Evolutionary conservation across 352 stramenopile genomes (phyloP).

Genomic region (Globisporangium viniferum): DNA sequence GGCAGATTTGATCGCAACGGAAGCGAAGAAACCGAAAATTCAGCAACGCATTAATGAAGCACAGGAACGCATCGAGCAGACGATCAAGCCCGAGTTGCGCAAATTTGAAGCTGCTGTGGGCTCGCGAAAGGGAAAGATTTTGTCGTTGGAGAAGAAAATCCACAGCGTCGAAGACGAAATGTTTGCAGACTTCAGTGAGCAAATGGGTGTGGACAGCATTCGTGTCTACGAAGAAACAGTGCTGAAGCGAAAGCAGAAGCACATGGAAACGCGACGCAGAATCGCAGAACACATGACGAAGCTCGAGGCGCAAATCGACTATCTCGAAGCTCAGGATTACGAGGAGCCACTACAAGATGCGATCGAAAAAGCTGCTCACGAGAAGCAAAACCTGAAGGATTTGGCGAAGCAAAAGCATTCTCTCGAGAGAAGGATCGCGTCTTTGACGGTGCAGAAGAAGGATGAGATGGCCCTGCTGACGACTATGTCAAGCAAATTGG

Average conservation of each 20-base stretch:
- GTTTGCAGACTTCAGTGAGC: slow-evolving; percentile 79
- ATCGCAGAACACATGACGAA: slow-evolving; percentile 83
- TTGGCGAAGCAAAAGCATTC: slow-evolving; percentile 47
- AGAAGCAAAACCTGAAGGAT: slow-evolving; percentile 51
- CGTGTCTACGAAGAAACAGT: slow-evolving; percentile 93
- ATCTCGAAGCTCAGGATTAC: slow-evolving; percentile 67
- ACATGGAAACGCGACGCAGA: slow-evolving; percentile 65
- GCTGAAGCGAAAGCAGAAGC: slow-evolving; percentile 76
- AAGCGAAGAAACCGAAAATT: slow-evolving; percentile 69
- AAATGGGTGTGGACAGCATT: slow-evolving; percentile 78
- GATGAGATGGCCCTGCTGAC: slow-evolving; percentile 42
- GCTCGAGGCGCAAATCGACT: slow-evolving; percentile 73
- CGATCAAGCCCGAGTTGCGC: slow-evolving; percentile 58
- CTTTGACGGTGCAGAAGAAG: slow-evolving; percentile 79
- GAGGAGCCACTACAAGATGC: slow-evolving; percentile 40
- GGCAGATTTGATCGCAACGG: slow-evolving; percentile 68
- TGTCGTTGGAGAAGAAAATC: slow-evolving; percentile 55
- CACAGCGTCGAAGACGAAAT: slow-evolving; percentile 80
- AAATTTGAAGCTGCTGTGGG: slow-evolving; percentile 53
- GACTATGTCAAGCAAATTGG: slow-evolving; percentile 32
- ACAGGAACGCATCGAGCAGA: slow-evolving; percentile 40
- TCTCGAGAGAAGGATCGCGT: slow-evolving; percentile 40
- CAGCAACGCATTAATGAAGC: slow-evolving; percentile 55
- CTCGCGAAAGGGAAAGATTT: slow-evolving; percentile 44
- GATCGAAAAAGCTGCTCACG: slow-evolving; percentile 38